These are phyloP conservation scores for Ceratocystis colombiana DNA, from an alignment of 2,329 filamentous ascomycete species.

Conservation along the genomic window DNA sequence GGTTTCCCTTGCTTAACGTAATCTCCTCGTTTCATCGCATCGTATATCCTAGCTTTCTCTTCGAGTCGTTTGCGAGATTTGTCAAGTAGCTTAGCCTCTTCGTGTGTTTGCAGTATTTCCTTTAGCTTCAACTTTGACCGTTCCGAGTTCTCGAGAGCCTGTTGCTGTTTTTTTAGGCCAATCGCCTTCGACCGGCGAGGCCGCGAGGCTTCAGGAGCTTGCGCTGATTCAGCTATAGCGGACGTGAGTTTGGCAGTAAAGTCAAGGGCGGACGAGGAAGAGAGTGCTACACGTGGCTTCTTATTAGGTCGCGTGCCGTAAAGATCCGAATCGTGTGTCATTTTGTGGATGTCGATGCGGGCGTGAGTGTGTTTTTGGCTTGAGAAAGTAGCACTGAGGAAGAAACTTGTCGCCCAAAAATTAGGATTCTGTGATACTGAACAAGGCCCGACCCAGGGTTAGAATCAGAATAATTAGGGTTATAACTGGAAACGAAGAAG, in stretches of 20 bases:
- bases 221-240: constrained; percentile 53
- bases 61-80: constrained; percentile 74
- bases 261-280: constrained; percentile 62
- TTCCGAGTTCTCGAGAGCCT: constrained; percentile 38
- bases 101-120: constrained; percentile 32
- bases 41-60: constrained; percentile 80
- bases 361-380: background rate
- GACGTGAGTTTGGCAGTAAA: constrained; percentile 83
- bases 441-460: background rate
- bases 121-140: constrained; percentile 40
- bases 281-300: constrained; percentile 57
- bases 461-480: background rate
- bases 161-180: constrained; percentile 20
- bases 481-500: background rate
- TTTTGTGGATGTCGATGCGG: constrained; percentile 28
- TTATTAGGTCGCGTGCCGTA: constrained; percentile 68
- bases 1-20: constrained; percentile 58
- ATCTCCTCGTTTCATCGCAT: constrained; percentile 83
- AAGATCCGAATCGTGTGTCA: constrained; percentile 57
- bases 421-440: background rate
- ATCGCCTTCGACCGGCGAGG: constrained; percentile 7
- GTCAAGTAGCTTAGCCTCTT: constrained; percentile 57
- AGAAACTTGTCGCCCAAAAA: background rate
- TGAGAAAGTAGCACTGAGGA: background rate
- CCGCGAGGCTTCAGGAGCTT: constrained; percentile 31